A percentile compares a stretch with the other conserved stretches of the same genome.
Conservation (phyloP, 495 filamentous ascomycete genomes). For the Xylona heveae region DNA sequence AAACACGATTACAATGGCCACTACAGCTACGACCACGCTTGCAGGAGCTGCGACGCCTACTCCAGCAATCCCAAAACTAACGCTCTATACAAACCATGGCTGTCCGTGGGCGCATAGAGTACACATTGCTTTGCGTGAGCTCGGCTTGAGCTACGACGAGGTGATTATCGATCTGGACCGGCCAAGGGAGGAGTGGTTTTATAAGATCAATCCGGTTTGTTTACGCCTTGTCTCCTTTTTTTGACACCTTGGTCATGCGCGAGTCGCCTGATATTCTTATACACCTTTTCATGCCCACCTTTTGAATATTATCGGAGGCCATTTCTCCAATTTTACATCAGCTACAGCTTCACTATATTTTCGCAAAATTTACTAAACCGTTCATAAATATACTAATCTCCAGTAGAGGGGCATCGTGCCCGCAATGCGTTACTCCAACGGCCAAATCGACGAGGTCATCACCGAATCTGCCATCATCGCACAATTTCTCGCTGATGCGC, state of each 20-base stretch:
- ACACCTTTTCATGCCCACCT: constrained; percentile 2
- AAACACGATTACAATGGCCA: no score
- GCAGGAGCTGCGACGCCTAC: no score
- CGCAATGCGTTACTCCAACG: constrained; percentile 38
- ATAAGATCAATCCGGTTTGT: constrained; percentile 57
- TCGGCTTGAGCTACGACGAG: constrained; percentile 53
- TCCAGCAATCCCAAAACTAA: constrained; percentile 30
- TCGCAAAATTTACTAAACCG: no score
- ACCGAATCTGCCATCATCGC: constrained; percentile 54
- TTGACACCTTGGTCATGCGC: neutral
- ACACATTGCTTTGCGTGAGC: constrained; percentile 55
- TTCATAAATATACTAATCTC: neutral
- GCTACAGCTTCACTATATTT: no score
- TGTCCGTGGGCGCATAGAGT: constrained; percentile 75
- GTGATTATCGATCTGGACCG: constrained; percentile 53
- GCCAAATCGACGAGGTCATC: constrained; percentile 34
- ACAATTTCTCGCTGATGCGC: constrained; percentile 46
- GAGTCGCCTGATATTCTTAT: neutral
- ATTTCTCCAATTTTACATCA: no score
- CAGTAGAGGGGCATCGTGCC: constrained; percentile 55
- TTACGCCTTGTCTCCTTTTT: neutral
- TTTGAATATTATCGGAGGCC: no score
- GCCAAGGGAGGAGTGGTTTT: constrained; percentile 66
- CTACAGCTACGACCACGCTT: no score
- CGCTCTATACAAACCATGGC: constrained; percentile 50